phyloP scores from a whole-genome alignment of 2,329 filamentous ascomycete species.

The Coniella lustricola region DNA sequence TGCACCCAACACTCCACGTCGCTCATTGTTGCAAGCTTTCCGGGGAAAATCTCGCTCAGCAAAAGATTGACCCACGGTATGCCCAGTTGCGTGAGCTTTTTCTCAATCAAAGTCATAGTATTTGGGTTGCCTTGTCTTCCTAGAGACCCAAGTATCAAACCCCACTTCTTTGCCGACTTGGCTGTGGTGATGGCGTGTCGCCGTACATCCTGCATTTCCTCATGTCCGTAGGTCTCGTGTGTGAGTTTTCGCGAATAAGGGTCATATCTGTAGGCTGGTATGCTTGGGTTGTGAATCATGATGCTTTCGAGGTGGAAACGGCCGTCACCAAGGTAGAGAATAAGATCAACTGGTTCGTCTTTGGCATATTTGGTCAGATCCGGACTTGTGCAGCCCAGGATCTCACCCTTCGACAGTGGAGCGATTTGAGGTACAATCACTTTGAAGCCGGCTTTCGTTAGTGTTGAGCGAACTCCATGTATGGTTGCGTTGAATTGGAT shows the following conservation, averaged over 20 bases:
- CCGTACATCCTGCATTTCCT: slow-evolving; percentile 79
- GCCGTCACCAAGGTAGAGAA: slow-evolving; percentile 86
- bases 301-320: slow-evolving; percentile 95
- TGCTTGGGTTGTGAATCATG: slow-evolving; percentile 93
- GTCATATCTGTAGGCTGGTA: slow-evolving; percentile 93
- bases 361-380: slow-evolving; percentile 24
- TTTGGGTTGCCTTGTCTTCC: slow-evolving; percentile 94
- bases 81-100: slow-evolving; percentile 60
- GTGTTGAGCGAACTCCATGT: slow-evolving; percentile 69
- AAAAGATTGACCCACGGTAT: slow-evolving; percentile 81
- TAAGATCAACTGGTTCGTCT: slow-evolving; percentile 54
- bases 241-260: slow-evolving; percentile 91
- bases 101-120: slow-evolving; percentile 81
- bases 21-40: slow-evolving; percentile 85
- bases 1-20: slow-evolving; percentile 99
- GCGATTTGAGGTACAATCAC: slow-evolving; percentile 87
- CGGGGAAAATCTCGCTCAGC: slow-evolving; percentile 92
- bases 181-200: slow-evolving; percentile 70
- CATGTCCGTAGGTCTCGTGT: slow-evolving; percentile 84
- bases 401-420: slow-evolving; percentile 89
- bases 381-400: slow-evolving; percentile 93
- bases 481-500: slow-evolving; percentile 99
- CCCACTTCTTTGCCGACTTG: slow-evolving; percentile 78
- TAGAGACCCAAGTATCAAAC: slow-evolving; percentile 85
- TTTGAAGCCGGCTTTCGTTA: slow-evolving; percentile 79